These are phyloP conservation scores for Microcyclosporella mali DNA, from an alignment of 2,329 filamentous ascomycete species.

Conservation along the genomic window DNA sequence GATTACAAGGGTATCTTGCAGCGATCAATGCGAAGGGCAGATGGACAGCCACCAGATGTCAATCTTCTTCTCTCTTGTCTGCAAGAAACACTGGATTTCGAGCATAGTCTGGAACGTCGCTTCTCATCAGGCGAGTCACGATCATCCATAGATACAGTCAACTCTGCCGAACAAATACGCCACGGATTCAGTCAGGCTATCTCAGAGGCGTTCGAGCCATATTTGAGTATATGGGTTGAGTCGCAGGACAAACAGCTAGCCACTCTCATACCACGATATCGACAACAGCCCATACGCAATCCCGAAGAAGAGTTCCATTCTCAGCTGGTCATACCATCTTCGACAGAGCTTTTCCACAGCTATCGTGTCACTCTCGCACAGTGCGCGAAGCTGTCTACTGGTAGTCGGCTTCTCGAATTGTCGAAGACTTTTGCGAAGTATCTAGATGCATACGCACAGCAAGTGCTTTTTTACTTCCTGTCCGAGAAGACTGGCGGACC, in stretches of 20 bases:
- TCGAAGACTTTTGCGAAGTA: conserved; percentile 85
- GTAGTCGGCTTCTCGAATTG: conserved; percentile 77
- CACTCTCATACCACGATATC: conserved; percentile 79
- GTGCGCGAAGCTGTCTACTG: conserved; percentile 91
- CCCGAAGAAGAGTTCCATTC: conserved; percentile 87
- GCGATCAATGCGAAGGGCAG: conserved; percentile 70
- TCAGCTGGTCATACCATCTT: conserved; percentile 84
- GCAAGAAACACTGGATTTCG: conserved; percentile 94
- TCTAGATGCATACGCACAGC: conserved; percentile 89
- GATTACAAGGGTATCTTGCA: conserved; percentile 93
- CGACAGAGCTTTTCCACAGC: conserved; percentile 94
- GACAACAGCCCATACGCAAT: conserved; percentile 69
- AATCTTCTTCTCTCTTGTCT: conserved; percentile 81
- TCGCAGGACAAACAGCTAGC: conserved; percentile 87
- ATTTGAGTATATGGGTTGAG: conserved; percentile 94
- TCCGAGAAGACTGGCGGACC: conserved; percentile 53
- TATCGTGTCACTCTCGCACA: conserved; percentile 90
- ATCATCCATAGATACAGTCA: conserved; percentile 78
- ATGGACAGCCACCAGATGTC: conserved; percentile 78
- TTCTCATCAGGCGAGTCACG: conserved; percentile 64
- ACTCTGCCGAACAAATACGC: conserved; percentile 61
- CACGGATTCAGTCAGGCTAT: conserved; percentile 84
- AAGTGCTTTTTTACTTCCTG: conserved; percentile 72
- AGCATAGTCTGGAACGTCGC: conserved; percentile 79
- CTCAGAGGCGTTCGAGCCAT: conserved; percentile 94